Evolutionary conservation across 1,284 basidiomycete species (phyloP), one percentile per base, ranked within the genome.

Genomic region (Rhodofomes roseus): DNA sequence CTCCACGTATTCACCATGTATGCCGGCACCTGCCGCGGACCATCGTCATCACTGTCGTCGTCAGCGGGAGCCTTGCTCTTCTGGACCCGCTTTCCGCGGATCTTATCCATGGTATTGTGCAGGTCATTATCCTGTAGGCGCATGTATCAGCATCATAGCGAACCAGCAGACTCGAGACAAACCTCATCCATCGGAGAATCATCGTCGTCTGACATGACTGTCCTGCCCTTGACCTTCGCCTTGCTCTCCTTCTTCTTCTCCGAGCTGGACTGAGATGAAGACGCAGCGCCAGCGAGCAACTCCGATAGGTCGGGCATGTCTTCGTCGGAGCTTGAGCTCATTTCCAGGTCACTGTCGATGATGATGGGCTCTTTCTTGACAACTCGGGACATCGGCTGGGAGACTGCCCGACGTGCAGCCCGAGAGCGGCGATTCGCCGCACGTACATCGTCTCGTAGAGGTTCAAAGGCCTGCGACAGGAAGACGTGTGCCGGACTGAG

Each of bases 381-480:
- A 34, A 43, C 46, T 39, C 20, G 58, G 51, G 7, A 23, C 36
- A 8, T 25, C n/a, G 36, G 36, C 25, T 40, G 40, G 46, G 55
- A 7, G 22, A 53, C 36, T n/a, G 63, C 27, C 52, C 58, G 50
- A 56, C 57, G 56, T 25, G 57, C 58, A 8, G 60, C 50, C 50
- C 58, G 43, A 16, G 48, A 53, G 23, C 61, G 60, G 34, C 69
- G 71, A 27, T 62, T 60, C 6, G 68, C 73, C 8, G 65, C 61
- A 11, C 63, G 62, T 8, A 76, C 59, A 27, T 73, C 73, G 9
- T 74, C 71, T 0, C 62, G 56, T 0, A 76, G 74, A 0, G 86
- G 85, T 63, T 85, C 79, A 63, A 88, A 88, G 1, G 84, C 82
- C 4, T 74, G 69, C 2, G 80, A 74, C 56, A 77, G 77, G 77